Evolutionary conservation across 148 eudicot genomes (phyloP).

Genomic region (Rhododendron ferrugineum): DNA sequence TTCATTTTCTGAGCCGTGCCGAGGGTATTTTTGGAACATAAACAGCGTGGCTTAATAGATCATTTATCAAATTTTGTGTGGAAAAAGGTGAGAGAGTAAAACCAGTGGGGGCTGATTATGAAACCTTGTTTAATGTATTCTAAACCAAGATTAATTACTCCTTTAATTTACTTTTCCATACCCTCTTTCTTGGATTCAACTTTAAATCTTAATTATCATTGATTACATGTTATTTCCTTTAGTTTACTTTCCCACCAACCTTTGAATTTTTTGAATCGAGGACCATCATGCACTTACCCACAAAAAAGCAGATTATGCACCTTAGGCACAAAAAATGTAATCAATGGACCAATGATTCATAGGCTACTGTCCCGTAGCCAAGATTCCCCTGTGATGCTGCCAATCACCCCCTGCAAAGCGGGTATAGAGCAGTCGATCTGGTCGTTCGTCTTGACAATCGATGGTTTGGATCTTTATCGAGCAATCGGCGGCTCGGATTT

Average conservation of each 20-base stretch:
- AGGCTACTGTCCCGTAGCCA: not conserved
- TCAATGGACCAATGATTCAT: not conserved
- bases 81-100: not conserved
- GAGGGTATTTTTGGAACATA: not conserved
- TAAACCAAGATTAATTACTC: not conserved
- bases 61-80: not conserved
- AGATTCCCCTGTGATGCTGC: not conserved
- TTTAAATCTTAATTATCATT: not conserved
- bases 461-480: too few species aligned
- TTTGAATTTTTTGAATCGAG: not conserved
- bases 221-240: not conserved
- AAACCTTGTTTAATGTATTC: not conserved
- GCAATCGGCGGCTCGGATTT: too few species aligned
- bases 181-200: not conserved
- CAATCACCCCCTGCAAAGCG: too few species aligned
- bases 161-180: not conserved
- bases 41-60: not conserved
- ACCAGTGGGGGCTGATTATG: conserved; percentile 7
- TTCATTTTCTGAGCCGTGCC: not conserved
- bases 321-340: not conserved
- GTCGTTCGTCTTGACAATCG: too few species aligned
- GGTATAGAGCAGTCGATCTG: too few species aligned
- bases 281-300: not conserved
- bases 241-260: not conserved
- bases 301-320: not conserved